phyloP scores from a whole-genome alignment of 2,329 filamentous ascomycete species.

The Sarocladium oryzae region DNA sequence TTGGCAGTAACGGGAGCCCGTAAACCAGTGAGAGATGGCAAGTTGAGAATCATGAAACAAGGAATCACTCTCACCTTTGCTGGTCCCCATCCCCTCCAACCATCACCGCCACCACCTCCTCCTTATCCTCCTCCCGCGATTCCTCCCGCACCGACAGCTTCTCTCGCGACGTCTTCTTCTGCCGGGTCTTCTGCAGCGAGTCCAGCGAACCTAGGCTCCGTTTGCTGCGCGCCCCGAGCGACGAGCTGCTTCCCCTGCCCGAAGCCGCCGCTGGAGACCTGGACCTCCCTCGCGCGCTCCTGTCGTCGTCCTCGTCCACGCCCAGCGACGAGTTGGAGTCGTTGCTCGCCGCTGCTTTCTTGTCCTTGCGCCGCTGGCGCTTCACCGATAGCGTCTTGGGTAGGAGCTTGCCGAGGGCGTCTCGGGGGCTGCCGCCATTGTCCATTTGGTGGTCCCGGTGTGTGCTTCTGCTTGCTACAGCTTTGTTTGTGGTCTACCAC shows the following conservation, averaged over 20 bases:
- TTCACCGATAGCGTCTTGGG: constrained; percentile 44
- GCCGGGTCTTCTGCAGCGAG: not conserved
- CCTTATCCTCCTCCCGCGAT: not conserved
- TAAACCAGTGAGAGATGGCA: too few species aligned
- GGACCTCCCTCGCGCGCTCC: not conserved
- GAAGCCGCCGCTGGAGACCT: not conserved
- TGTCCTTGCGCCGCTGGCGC: constrained; percentile 41
- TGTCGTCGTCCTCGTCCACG: constrained; percentile 16
- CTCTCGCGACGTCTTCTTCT: not conserved
- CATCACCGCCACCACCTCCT: too few species aligned
- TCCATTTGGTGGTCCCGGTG: constrained; percentile 7
- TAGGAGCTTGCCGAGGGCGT: constrained; percentile 44
- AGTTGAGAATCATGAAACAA: not conserved
- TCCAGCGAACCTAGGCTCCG: constrained; percentile 5
- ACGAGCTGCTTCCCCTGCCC: constrained; percentile 1
- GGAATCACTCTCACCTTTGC: not conserved
- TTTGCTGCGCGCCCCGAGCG: not conserved
- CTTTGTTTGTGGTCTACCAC: too few species aligned
- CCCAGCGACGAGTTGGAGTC: constrained; percentile 1
- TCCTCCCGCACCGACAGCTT: not conserved
- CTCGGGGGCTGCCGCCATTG: constrained; percentile 13
- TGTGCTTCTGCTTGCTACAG: constrained; percentile 14
- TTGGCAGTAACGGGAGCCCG: too few species aligned
- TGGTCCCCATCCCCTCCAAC: not conserved
- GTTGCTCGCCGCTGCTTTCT: constrained; percentile 22